Percentiles rank a stretch among this genome's conserved stretches.
Conservation (phyloP, 257 asterid species). For the Fraxinus quadrangulata region DNA sequence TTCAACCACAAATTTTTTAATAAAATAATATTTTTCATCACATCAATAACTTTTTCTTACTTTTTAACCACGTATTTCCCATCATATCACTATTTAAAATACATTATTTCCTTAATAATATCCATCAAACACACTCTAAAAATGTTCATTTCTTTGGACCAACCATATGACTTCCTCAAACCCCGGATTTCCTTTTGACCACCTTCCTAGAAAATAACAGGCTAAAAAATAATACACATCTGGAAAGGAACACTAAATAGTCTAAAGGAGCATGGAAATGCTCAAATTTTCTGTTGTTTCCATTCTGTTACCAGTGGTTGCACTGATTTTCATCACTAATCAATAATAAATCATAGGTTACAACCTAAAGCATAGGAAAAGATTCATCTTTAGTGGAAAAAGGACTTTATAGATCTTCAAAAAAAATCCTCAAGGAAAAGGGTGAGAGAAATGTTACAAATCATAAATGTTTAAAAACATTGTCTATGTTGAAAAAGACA, state of each 20-base stretch:
- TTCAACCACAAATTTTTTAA: too few species aligned
- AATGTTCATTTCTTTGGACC: background rate
- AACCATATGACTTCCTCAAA: background rate
- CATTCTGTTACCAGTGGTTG: background rate
- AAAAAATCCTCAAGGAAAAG: background rate
- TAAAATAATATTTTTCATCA: too few species aligned
- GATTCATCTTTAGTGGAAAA: background rate
- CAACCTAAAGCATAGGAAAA: background rate
- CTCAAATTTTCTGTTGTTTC: background rate
- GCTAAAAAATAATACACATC: background rate
- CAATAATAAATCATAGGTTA: background rate
- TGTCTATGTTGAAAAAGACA: background rate
- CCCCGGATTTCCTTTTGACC: background rate
- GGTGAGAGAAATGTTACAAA: background rate
- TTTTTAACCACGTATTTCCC: too few species aligned
- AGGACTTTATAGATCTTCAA: background rate
- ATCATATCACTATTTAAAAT: too few species aligned
- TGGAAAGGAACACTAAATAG: too few species aligned
- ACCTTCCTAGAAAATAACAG: background rate
- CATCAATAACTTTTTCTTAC: too few species aligned
- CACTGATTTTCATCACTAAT: background rate
- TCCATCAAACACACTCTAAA: too few species aligned
- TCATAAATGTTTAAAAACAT: background rate
- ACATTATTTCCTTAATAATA: too few species aligned
- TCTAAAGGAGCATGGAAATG: background rate